Conservation (phyloP, 306 rosid genomes). For the Psophocarpus tetragonolobus region DNA sequence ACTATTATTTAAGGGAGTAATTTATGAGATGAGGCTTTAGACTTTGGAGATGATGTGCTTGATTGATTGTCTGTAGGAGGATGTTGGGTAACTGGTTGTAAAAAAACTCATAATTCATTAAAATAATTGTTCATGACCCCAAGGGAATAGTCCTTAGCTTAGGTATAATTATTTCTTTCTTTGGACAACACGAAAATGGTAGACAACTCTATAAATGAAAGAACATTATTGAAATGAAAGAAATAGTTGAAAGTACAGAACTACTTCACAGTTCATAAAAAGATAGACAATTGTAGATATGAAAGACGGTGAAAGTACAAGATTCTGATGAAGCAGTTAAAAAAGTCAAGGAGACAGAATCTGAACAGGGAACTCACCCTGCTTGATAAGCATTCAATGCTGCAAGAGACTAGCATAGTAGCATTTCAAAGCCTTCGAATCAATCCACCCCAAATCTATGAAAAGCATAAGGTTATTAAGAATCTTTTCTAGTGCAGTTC, state of each 20-base stretch:
- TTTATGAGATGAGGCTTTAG: background rate
- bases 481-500: background rate
- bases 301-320: background rate
- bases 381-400: background rate
- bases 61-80: background rate
- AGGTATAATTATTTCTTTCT: background rate
- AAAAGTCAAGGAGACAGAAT: background rate
- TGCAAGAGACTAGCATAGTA: background rate
- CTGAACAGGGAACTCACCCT: background rate
- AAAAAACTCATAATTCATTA: background rate
- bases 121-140: background rate
- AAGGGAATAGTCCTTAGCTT: background rate
- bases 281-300: background rate
- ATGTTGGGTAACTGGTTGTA: background rate
- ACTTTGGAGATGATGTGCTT: background rate
- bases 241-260: background rate
- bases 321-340: background rate
- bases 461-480: background rate
- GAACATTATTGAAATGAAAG: background rate
- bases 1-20: background rate
- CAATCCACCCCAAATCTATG: background rate
- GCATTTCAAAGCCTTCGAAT: background rate
- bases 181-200: background rate
- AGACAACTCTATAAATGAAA: background rate
- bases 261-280: background rate